Evolutionary conservation across 345 rosid genomes (phyloP), one percentile per base, ranked within the genome.

Genomic region (Bruguiera parviflora): DNA sequence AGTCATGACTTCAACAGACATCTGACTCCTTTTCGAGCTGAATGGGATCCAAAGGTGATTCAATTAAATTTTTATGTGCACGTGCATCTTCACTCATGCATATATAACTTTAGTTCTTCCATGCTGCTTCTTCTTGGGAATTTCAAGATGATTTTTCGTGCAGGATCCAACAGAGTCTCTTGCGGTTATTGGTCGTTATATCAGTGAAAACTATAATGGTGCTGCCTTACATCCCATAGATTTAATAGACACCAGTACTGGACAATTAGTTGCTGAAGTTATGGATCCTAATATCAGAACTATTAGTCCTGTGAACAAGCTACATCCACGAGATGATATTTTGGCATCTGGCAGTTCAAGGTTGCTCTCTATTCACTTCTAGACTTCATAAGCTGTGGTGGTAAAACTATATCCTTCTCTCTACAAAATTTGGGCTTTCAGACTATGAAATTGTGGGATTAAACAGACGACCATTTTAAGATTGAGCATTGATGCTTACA

Each of bases 21-120:
- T 76, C 84, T 90, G 68, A 95, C 98, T 24, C 96, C 98, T 31
- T 95, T 92, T 66, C 87, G 90, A 71, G 99, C 93, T 80, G 99
- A 94, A 77, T 95, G 99, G 99, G 99, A 95, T 83, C 98, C 98
- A 19, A 92, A 88, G 98, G 99, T 92, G 55, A 68, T 78, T 39
- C 31, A 64, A 63, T 32, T 25, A 20, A 28, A 43, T 20, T 29
- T 10, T 2, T 9, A 57, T 8, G 18, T 6, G 29, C 20, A 33
- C 39, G 39, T 24, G 46, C 60, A 29, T 29, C 24, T 56, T 22
- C 28, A 22, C 59, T 21, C 28, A 15, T 56, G 59, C 59, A 56
- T 56, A 56, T 56, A 22, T 55, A 55, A 21, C n/a, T 6, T 18
- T 58, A 39, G 35, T 35, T 18, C 39, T 29, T 58, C 11, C 1